Evolutionary conservation across 768 basidiomycete species (phyloP).

Genomic region (Tricholomella constricta): DNA sequence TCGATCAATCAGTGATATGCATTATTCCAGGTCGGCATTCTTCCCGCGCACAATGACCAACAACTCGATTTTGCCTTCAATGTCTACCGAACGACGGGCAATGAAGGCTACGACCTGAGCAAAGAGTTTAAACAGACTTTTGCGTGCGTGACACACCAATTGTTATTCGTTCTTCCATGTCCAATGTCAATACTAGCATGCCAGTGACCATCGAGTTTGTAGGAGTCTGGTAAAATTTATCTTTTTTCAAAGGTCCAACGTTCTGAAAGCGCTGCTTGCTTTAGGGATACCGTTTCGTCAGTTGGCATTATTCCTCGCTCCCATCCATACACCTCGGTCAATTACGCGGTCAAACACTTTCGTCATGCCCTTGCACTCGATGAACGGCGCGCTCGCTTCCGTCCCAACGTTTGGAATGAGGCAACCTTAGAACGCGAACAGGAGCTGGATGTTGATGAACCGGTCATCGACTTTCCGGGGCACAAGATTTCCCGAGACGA

Average conservation of each 20-base stretch:
- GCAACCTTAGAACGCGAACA: constrained; percentile 21
- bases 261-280: not conserved
- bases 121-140: constrained; percentile 35
- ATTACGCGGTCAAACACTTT: constrained; percentile 24
- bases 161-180: not conserved
- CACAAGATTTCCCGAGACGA: constrained; percentile 12
- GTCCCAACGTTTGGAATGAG: constrained; percentile 25
- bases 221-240: constrained; percentile 31
- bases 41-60: constrained; percentile 31
- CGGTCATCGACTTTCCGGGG: constrained; percentile 8
- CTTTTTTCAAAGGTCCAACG: not conserved
- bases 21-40: constrained; percentile 29
- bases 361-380: constrained; percentile 27
- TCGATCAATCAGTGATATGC: not conserved
- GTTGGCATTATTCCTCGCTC: constrained; percentile 24
- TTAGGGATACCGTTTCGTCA: constrained; percentile 28
- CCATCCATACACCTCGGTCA: constrained; percentile 24
- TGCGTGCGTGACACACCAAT: constrained; percentile 13
- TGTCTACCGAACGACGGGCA: constrained; percentile 30
- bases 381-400: constrained; percentile 25
- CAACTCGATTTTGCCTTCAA: constrained; percentile 37
- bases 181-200: not conserved
- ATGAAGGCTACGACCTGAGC: constrained; percentile 29
- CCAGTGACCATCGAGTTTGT: constrained; percentile 33
- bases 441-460: constrained; percentile 25